Conservation (phyloP, 2,329 filamentous ascomycete species). For the Clathrospora elynae region DNA sequence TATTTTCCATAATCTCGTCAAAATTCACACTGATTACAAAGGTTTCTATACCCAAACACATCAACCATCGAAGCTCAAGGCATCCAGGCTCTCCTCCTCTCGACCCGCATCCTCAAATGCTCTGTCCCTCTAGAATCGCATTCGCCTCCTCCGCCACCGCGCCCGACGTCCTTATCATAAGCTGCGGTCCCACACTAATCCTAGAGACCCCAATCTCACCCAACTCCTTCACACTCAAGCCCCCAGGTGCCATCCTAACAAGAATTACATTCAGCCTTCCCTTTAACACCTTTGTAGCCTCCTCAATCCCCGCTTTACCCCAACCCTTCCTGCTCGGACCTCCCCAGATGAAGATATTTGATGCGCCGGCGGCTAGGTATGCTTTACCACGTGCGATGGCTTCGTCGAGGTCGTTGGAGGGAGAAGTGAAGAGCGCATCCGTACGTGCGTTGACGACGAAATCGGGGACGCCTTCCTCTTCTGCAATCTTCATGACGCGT, state of each 20-base stretch:
- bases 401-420: constrained; percentile 49
- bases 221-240: constrained; percentile 33
- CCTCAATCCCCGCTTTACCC: constrained; percentile 30
- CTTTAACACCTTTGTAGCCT: constrained; percentile 25
- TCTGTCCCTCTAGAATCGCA: constrained; percentile 25
- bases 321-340: constrained; percentile 48
- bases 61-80: too few relatives aligned
- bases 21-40: too few relatives aligned
- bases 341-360: constrained; percentile 66
- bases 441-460: constrained; percentile 60
- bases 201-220: constrained; percentile 39
- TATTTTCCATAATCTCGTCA: too few relatives aligned
- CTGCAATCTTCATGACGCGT: constrained; percentile 51
- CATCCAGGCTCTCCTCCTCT: too few relatives aligned
- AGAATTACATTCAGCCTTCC: constrained; percentile 40
- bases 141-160: constrained; percentile 25
- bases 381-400: constrained; percentile 60
- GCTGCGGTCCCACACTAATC: constrained; percentile 40
- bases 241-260: constrained; percentile 19
- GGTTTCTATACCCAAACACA: too few relatives aligned
- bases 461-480: constrained; percentile 53
- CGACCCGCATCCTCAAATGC: too few relatives aligned
- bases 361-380: constrained; percentile 64
- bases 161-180: constrained; percentile 28
- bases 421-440: constrained; percentile 55